Base-by-base conservation (phyloP, 495 filamentous ascomycete genomes). In the Elaphomyces granulatus region DNA sequence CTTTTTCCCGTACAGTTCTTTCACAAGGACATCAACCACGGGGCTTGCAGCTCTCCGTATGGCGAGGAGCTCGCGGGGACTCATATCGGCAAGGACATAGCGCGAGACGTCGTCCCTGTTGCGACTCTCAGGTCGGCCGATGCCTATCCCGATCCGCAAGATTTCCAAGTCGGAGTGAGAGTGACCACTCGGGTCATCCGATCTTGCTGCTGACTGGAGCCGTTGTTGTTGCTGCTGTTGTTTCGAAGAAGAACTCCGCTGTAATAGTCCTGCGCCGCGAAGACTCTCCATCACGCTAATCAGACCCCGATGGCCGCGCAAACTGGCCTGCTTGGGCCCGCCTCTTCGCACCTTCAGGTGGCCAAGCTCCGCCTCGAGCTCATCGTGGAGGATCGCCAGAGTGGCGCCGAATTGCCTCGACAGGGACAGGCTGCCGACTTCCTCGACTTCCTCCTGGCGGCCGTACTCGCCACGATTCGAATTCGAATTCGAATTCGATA, bases 311-410 rank as follows among this genome's bases (percentile, higher is more conserved):
- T 94, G 86, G 0, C 86, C 86, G 12, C 72, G 66, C 26, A 64
- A 56, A 53, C 56, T 77, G 34, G 71, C 73, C 62, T 32, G 47
- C 36, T 66, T 57, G 3, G 62, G 50, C 16, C 72, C 72, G 2
- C 67, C 72, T 34, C 53, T 64, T 47, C 56, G 75, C 30, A 81
- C 59, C 31, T 65, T 78, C 3, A 92, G 63, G 28, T 67, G 71
- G 1, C 84, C 83, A 8, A 83, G 47, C 17, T 66, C 59, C 33
- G 68, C 66, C 52, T 94, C 85, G 7, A 94, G 58, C 51, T 93
- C 86, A 50, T 94, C 86, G 58, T 94, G 83, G 19, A 94, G 60
- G 2, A 94, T 59, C 2, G 92, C 73, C 12, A 94, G 59, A 0
- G 64, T 64, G 17, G 66, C 61, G 9, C 43, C 38, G 45, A 52